A percentile compares a stretch with the other conserved stretches of the same genome.
phyloP scores from a whole-genome alignment of 257 asterid genomes.

The Solanum clarkiae region DNA sequence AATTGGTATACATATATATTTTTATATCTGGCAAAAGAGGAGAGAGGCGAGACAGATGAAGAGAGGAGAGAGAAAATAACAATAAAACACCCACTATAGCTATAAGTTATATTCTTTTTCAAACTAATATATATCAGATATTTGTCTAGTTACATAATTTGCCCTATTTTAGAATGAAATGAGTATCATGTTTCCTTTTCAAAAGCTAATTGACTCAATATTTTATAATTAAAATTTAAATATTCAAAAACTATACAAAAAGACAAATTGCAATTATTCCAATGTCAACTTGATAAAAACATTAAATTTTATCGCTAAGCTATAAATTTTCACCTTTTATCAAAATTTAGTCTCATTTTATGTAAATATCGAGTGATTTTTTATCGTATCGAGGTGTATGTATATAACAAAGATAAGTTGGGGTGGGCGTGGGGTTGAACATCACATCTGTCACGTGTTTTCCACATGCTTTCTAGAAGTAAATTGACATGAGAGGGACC shows the following conservation, averaged over 20 bases:
- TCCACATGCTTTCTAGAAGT: not conserved
- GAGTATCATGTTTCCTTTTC: too few relatives aligned
- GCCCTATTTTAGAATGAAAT: too few relatives aligned
- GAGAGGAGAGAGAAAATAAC: too few relatives aligned
- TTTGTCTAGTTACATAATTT: too few relatives aligned
- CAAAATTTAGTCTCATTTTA: too few relatives aligned
- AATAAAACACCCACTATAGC: too few relatives aligned
- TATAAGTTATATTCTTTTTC: too few relatives aligned
- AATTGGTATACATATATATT: too few relatives aligned
- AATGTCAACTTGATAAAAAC: not conserved
- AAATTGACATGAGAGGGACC: not conserved
- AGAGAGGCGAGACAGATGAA: too few relatives aligned
- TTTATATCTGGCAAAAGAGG: too few relatives aligned
- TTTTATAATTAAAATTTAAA: not conserved
- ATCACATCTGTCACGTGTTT: not conserved
- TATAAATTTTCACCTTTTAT: not conserved
- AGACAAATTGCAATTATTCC: accelerated
- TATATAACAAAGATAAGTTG: not conserved
- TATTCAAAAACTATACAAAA: not conserved
- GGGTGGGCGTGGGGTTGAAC: not conserved
- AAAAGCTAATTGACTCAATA: not conserved
- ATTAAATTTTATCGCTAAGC: not conserved
- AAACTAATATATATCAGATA: too few relatives aligned
- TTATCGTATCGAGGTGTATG: not conserved
- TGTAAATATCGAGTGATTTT: not conserved